Evolutionary conservation across 2,329 filamentous ascomycete genomes (phyloP).

Genomic region (Cordyceps fumosorosea): DNA sequence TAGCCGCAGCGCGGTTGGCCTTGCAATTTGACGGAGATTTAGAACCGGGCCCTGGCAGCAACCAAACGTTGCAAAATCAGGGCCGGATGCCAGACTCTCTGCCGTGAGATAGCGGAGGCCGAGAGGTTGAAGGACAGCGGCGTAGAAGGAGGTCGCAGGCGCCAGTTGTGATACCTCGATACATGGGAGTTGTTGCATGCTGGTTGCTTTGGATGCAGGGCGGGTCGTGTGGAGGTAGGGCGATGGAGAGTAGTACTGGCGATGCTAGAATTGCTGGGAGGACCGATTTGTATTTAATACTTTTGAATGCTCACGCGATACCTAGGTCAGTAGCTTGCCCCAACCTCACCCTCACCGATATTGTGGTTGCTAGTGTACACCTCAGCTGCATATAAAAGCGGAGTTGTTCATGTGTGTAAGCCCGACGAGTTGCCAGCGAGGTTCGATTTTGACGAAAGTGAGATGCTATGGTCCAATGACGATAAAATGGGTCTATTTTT

Average conservation of each 20-base stretch:
- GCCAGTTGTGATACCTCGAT: conserved; percentile 69
- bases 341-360: not conserved
- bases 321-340: not conserved
- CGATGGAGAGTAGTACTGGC: not conserved
- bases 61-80: conserved; percentile 6
- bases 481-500: conserved; percentile 9
- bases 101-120: conserved; percentile 55
- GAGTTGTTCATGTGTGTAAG: conserved; percentile 8
- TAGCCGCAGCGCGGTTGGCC: conserved; percentile 33
- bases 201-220: conserved; percentile 16
- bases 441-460: not conserved
- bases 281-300: not conserved
- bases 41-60: conserved; percentile 29
- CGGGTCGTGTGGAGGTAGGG: not conserved
- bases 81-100: not conserved
- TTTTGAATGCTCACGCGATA: not conserved
- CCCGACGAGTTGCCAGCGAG: conserved; percentile 1
- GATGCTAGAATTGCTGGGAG: not conserved
- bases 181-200: conserved; percentile 42
- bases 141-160: conserved; percentile 76
- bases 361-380: not conserved
- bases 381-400: conserved; percentile 9
- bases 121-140: conserved; percentile 69
- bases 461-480: conserved; percentile 7
- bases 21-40: conserved; percentile 37